Percentiles rank a stretch among this genome's conserved stretches.
Conservation (phyloP, 805 yeast species). For the Myxozyma sirexii region DNA sequence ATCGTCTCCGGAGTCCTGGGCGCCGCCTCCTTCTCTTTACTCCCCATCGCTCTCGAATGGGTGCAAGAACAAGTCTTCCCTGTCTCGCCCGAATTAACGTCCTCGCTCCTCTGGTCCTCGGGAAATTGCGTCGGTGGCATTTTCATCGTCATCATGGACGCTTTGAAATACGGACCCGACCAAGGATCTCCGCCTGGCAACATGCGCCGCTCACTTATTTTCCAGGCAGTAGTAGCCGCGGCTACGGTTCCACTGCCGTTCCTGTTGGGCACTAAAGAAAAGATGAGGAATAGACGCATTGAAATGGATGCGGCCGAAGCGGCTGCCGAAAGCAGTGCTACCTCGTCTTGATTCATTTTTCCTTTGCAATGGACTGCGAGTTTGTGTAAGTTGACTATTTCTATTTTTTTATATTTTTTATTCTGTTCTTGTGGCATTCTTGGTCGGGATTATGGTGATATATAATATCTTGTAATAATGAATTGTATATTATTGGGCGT, state of each 20-base stretch:
- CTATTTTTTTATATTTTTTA: no score
- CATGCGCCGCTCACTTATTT: conserved; percentile 41
- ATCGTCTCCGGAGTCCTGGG: conserved; percentile 41
- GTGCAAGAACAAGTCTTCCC: conserved; percentile 43
- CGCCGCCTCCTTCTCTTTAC: conserved; percentile 40
- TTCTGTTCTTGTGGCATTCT: no score
- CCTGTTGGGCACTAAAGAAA: conserved; percentile 18
- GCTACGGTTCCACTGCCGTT: conserved; percentile 38
- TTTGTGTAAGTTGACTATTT: background rate
- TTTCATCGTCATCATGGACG: conserved; percentile 42
- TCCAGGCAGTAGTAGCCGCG: conserved; percentile 41
- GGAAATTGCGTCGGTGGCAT: conserved; percentile 43
- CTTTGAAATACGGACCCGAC: conserved; percentile 37
- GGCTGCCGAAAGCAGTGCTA: background rate
- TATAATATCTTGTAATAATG: no score
- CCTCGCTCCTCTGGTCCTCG: conserved; percentile 41
- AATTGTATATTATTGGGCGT: no score
- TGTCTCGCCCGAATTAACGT: conserved; percentile 40
- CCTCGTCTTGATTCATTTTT: background rate
- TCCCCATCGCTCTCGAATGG: conserved; percentile 42
- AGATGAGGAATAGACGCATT: conserved; percentile 21
- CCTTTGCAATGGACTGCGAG: background rate
- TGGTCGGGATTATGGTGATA: no score
- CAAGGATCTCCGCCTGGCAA: conserved; percentile 42
- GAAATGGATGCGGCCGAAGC: conserved; percentile 17